These are phyloP conservation scores for Candida cerambycidarum DNA, from an alignment of 805 yeast species.

Conservation along the genomic window DNA sequence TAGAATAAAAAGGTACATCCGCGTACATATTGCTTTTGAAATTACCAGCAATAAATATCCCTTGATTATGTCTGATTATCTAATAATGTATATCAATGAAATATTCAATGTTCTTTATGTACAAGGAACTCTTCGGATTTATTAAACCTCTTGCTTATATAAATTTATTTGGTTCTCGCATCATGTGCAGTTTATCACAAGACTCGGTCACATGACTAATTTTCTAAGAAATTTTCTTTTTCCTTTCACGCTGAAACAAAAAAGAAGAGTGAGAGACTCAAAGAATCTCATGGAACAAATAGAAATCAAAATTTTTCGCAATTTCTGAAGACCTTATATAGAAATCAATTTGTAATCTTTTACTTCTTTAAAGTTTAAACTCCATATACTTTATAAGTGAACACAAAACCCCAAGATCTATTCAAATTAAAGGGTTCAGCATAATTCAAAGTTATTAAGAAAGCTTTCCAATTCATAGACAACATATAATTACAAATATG, in stretches of 20 bases:
- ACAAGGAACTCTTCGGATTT: neutral
- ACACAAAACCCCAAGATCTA: neutral
- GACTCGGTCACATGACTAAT: neutral
- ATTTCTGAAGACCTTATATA: conserved; percentile 2
- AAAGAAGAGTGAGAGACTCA: neutral
- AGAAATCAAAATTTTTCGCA: conserved; percentile 7
- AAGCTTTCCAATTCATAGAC: neutral
- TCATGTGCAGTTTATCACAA: too few species aligned
- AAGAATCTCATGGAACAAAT: conserved; percentile 10
- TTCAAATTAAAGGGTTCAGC: neutral
- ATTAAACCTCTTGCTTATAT: too few species aligned
- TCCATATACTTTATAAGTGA: neutral
- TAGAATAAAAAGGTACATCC: neutral
- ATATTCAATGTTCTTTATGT: neutral
- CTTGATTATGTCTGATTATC: too few species aligned
- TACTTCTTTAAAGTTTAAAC: neutral
- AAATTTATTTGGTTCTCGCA: too few species aligned
- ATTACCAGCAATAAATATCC: too few species aligned
- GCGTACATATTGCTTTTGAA: too few species aligned
- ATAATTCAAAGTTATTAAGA: too few species aligned
- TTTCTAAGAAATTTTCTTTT: too few species aligned
- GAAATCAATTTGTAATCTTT: conserved; percentile 2
- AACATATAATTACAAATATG: too few species aligned
- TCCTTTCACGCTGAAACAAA: too few species aligned
- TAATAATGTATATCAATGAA: too few species aligned